Evolutionary conservation across 768 basidiomycete species (phyloP).

Genomic region (Galerina sulciceps): DNA sequence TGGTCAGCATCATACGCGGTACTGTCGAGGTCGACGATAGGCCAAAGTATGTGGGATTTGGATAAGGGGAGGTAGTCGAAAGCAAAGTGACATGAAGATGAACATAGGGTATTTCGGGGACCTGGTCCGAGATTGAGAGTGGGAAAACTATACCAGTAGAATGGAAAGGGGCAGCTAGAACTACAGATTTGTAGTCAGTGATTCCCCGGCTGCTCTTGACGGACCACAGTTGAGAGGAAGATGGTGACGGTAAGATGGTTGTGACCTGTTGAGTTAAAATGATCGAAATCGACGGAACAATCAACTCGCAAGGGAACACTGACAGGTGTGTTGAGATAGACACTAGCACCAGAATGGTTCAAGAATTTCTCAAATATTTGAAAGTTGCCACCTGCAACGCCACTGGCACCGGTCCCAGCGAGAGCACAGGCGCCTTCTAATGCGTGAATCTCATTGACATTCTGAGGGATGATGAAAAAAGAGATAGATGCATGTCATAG

Average conservation of each 20-base stretch:
- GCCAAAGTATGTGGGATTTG: conserved; percentile 74
- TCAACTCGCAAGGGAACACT: conserved; percentile 5
- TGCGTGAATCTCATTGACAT: conserved; percentile 74
- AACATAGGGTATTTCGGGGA: conserved; percentile 78
- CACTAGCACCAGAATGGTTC: conserved; percentile 64
- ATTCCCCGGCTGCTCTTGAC: conserved; percentile 53
- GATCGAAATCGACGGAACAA: background rate
- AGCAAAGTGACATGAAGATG: conserved; percentile 89
- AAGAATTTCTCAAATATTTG: conserved; percentile 86
- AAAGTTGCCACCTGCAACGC: conserved; percentile 81
- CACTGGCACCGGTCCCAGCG: conserved; percentile 68
- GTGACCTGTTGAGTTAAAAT: conserved; percentile 45
- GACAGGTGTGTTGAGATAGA: conserved; percentile 76
- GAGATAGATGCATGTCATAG: background rate
- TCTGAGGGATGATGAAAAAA: conserved; percentile 36
- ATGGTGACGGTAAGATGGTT: conserved; percentile 50
- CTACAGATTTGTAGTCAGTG: conserved; percentile 68
- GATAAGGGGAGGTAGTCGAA: conserved; percentile 68
- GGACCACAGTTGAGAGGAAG: conserved; percentile 52
- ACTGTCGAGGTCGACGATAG: conserved; percentile 45
- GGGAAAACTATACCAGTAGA: conserved; percentile 62
- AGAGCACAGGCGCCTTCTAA: conserved; percentile 74
- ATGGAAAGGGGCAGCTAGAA: conserved; percentile 88
- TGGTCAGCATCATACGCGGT: conserved; percentile 76
- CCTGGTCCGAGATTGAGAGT: conserved; percentile 46